Percentiles rank a stretch among this genome's conserved stretches.
phyloP scores from a whole-genome alignment of 495 filamentous ascomycete genomes.

The Penicillium odoratum region DNA sequence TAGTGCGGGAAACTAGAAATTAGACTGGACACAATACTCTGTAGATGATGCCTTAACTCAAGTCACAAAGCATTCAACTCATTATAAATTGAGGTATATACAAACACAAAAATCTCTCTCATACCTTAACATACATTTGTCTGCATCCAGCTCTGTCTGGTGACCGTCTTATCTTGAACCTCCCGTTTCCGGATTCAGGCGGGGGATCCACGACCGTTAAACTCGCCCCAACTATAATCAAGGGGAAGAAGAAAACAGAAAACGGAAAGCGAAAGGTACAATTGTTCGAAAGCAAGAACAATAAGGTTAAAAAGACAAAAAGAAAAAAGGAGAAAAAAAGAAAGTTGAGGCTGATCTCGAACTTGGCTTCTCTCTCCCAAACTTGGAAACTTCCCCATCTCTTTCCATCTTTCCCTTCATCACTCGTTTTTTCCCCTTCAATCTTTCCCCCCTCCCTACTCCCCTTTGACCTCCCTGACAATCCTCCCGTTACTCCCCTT shows the following conservation, averaged over 20 bases:
- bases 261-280: slow-evolving; percentile 8
- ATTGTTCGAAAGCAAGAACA: slow-evolving; percentile 5
- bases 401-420: slow-evolving; percentile 16
- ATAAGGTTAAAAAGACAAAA: slow-evolving; percentile 10
- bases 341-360: slow-evolving; percentile 21
- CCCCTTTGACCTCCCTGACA: slow-evolving; percentile 15
- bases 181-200: slow-evolving; percentile 44
- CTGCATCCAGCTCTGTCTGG: slow-evolving; percentile 5
- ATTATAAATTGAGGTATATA: background rate
- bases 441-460: slow-evolving; percentile 22
- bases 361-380: background rate
- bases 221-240: slow-evolving; percentile 13
- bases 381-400: slow-evolving; percentile 23
- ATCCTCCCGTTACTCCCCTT: slow-evolving; percentile 19
- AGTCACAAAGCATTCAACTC: background rate
- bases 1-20: slow-evolving; percentile 5
- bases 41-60: no score
- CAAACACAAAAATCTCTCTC: no score
- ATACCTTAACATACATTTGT: no score
- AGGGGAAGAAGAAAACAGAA: slow-evolving; percentile 7
- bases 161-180: slow-evolving; percentile 23
- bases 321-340: slow-evolving; percentile 19
- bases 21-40: background rate
- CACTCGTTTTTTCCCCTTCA: slow-evolving; percentile 20
- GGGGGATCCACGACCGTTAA: slow-evolving; percentile 43